Conservation (phyloP, 108 stramenopile species). For the Cyclotella choctawhatcheeana region DNA sequence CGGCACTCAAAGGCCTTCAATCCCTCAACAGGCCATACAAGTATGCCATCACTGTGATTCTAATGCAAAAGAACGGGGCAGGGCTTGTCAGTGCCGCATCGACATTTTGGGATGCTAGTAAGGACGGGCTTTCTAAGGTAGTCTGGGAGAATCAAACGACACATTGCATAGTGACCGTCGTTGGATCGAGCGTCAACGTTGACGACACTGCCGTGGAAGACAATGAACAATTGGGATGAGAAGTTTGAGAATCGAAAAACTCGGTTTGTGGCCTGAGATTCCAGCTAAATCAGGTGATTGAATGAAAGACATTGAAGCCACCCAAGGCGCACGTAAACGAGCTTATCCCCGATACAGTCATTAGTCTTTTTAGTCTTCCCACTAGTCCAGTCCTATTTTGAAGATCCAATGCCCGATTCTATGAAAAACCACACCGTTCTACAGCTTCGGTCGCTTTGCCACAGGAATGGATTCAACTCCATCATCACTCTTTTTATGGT, state of each 20-base stretch:
- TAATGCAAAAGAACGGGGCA: slow-evolving; percentile 88
- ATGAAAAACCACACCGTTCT: no score
- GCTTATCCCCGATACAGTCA: no score
- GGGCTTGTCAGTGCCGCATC: slow-evolving; percentile 74
- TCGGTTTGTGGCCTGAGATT: neutral
- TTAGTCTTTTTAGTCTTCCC: no score
- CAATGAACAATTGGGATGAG: no score
- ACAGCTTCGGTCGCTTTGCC: slow-evolving; percentile 38
- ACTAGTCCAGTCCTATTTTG: no score
- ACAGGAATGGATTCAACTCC: slow-evolving; percentile 1
- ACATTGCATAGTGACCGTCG: slow-evolving; percentile 82
- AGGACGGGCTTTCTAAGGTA: slow-evolving; percentile 68
- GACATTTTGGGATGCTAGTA: slow-evolving; percentile 74
- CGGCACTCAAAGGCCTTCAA: slow-evolving; percentile 76
- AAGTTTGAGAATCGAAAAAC: no score
- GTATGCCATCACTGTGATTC: slow-evolving; percentile 74
- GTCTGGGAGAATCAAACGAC: slow-evolving; percentile 79
- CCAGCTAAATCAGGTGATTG: neutral
- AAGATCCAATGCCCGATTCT: no score
- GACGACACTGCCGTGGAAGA: no score
- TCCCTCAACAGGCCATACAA: slow-evolving; percentile 83
- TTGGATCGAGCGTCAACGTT: no score
- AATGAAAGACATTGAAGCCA: neutral
- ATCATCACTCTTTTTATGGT: slow-evolving; percentile 39
- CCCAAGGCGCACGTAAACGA: no score